Evolutionary conservation across 306 rosid species (phyloP), one percentile per base, ranked within the genome.

Genomic region (Datisca glomerata): DNA sequence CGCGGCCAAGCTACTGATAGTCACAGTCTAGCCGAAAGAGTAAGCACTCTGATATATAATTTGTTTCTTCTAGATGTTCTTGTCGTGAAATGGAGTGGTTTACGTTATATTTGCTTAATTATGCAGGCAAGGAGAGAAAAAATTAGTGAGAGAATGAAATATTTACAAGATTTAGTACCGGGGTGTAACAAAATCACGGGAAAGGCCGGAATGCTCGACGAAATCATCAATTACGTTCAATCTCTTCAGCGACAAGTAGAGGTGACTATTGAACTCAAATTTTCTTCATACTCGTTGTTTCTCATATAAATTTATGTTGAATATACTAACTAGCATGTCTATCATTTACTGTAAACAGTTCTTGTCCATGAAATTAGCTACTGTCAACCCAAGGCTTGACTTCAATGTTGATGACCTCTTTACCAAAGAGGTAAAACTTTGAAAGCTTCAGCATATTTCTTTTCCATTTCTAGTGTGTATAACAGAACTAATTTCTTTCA

Each of bases 161-260:
- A 77, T 67, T 61, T 89, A 43, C 95, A 89, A 66, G 95, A 84
- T 78, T 74, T 89, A 55, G 98, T 89, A 28, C 98, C 98, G 1
- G 98, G 98, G 1, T 89, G 98, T 60, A 80, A 89, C 70, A 89
- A 84, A 61, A 74, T 89, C 61, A 72, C 95, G 1, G 94, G 93
- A 49, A 89, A 89, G 70, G 98, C 98, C 21, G 95, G 98, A 53
- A 89, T 89, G 98, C 93, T 89, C 0, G 98, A 89, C 48, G 98
- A 89, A 68, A 89, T 89, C 57, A 89, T 89, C 59, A 89, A 84
- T 40, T 89, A 89, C 61, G 94, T 76, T 64, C 93, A 87, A 38
- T 82, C 94, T 53, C 94, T 87, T 48, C 93, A 82, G 67, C 51
- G 80, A 48, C 85, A 76, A 76, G 91, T 87, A 27, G 89, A 86